Evolutionary conservation across 1,284 basidiomycete genomes (phyloP).

Genomic region (Ustilago cynodontis): DNA sequence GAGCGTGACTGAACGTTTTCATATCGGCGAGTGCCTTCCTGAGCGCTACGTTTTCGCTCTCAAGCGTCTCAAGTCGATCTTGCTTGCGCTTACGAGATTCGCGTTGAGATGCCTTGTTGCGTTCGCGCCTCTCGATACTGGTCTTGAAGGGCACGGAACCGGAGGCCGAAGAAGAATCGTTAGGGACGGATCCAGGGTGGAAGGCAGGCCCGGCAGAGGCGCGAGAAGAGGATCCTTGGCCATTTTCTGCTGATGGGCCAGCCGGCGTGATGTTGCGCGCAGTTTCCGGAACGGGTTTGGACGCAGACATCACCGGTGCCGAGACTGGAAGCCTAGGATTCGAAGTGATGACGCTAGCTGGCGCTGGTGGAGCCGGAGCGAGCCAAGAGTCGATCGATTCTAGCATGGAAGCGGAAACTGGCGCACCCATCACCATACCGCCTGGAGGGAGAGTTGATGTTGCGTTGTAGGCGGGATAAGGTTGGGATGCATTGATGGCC

Average conservation of each 20-base stretch:
- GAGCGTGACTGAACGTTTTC: slow-evolving; percentile 45
- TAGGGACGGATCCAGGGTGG: slow-evolving; percentile 26
- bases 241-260: slow-evolving; percentile 5
- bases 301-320: background rate
- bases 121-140: slow-evolving; percentile 46
- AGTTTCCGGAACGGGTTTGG: background rate
- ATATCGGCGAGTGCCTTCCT: slow-evolving; percentile 48
- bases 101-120: slow-evolving; percentile 53
- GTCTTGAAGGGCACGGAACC: slow-evolving; percentile 41
- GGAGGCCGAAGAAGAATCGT: slow-evolving; percentile 3
- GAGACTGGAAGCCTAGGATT: background rate
- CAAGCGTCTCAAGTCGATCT: slow-evolving; percentile 47
- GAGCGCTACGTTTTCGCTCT: slow-evolving; percentile 47
- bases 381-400: slow-evolving; percentile 45
- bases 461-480: slow-evolving; percentile 5
- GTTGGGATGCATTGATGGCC: background rate
- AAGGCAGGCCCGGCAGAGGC: slow-evolving; percentile 4
- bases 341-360: background rate
- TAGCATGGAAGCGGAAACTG: slow-evolving; percentile 22
- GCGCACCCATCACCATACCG: slow-evolving; percentile 29
- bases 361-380: slow-evolving; percentile 22
- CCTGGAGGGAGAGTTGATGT: slow-evolving; percentile 18
- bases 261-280: slow-evolving; percentile 21
- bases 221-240: slow-evolving; percentile 13
- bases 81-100: slow-evolving; percentile 55